A percentile compares a stretch with the other conserved stretches of the same genome.
Evolutionary conservation across 768 basidiomycete genomes (phyloP).

Genomic region (Cystofilobasidium bisporidii): DNA sequence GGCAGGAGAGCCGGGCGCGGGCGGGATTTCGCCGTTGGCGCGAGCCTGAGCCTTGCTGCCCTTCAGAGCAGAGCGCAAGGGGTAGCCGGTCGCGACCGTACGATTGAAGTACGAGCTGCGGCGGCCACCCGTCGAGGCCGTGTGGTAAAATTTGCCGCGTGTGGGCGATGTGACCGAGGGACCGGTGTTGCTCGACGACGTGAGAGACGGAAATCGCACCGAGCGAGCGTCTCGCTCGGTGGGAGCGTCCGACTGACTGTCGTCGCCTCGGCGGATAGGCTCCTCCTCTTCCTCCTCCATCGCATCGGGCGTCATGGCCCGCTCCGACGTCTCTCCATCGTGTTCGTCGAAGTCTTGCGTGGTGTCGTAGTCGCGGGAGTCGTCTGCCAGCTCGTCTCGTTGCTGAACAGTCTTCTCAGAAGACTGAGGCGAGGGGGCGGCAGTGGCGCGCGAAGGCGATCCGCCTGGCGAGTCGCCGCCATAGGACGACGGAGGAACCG

Average conservation of each 20-base stretch:
- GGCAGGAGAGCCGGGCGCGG: neutral
- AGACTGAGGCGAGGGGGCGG: neutral
- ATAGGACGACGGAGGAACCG: neutral
- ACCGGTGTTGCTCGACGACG: neutral
- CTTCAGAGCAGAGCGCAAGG: slow-evolving; percentile 22
- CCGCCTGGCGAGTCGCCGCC: neutral
- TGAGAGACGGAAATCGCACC: neutral
- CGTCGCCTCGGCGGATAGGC: neutral
- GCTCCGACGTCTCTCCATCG: neutral
- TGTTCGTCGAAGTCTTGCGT: neutral
- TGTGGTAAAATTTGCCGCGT: neutral
- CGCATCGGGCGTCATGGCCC: neutral
- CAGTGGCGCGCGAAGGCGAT: neutral
- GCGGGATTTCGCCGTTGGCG: neutral
- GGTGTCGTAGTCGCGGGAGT: neutral
- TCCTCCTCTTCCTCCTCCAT: neutral
- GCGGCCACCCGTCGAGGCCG: slow-evolving; percentile 3
- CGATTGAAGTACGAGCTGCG: slow-evolving; percentile 9
- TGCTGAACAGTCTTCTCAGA: slow-evolving; percentile 3
- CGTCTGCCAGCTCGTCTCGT: neutral
- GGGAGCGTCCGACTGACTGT: neutral
- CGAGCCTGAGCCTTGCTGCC: slow-evolving; percentile 11
- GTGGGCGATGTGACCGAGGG: neutral
- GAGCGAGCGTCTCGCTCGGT: neutral
- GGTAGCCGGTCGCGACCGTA: slow-evolving; percentile 12